A percentile compares a stretch with the other conserved stretches of the same genome.
phyloP scores from a whole-genome alignment of 768 basidiomycete species.

The Suillus variegatus region DNA sequence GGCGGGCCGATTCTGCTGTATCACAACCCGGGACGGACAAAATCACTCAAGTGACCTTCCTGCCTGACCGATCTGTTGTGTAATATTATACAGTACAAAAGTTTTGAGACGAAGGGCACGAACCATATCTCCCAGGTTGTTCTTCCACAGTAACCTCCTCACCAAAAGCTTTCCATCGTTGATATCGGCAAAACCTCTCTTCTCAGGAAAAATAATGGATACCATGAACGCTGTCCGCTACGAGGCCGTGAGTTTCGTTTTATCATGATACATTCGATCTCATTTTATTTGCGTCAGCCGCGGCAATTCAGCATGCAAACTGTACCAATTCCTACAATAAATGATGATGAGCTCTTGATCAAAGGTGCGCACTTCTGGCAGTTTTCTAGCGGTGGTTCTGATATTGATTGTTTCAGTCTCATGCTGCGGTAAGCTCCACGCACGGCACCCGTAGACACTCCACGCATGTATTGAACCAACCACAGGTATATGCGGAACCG shows the following conservation, averaged over 20 bases:
- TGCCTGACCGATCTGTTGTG: conserved; percentile 1
- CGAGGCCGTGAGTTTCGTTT: conserved; percentile 34
- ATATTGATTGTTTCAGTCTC: conserved; percentile 30
- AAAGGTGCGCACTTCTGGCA: conserved; percentile 42
- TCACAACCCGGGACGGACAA: not conserved
- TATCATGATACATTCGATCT: not conserved
- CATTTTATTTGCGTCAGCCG: conserved; percentile 33
- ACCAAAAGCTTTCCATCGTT: not conserved
- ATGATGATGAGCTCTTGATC: conserved; percentile 58
- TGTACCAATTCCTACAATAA: conserved; percentile 52
- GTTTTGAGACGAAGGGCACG: not conserved
- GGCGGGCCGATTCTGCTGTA: not conserved
- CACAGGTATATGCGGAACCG: conserved; percentile 59
- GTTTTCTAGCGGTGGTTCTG: conserved; percentile 10
- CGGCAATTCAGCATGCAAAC: conserved; percentile 52
- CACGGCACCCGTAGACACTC: conserved; percentile 6
- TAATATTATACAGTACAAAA: not conserved
- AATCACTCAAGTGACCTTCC: conserved; percentile 1
- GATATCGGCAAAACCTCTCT: not conserved
- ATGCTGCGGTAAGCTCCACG: conserved; percentile 41
- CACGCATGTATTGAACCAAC: not conserved
- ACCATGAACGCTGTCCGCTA: conserved; percentile 54
- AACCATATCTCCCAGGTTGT: conserved; percentile 17
- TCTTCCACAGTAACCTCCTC: not conserved
- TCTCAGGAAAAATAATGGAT: not conserved